Evolutionary conservation across 1,284 basidiomycete species (phyloP), one percentile per base, ranked within the genome.

Genomic region (Fistulinella staudtii): DNA sequence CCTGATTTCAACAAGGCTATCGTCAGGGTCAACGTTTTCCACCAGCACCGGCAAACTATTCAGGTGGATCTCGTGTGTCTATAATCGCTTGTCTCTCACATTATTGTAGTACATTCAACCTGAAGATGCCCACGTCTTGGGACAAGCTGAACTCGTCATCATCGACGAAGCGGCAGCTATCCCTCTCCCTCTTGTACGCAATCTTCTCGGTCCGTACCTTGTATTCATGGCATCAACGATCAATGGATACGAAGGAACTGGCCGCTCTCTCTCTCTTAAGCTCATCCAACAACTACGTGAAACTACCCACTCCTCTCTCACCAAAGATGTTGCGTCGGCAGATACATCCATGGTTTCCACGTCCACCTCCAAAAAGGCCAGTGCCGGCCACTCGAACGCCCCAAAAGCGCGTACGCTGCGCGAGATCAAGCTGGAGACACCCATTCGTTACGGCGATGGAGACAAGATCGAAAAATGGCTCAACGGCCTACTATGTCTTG

Each of bases 91-190:
- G 20, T 1, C 8, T 21, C 31, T 41, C 31, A 41, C 14, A 8
- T 38, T 24, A 17, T 24, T 15, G 8, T 25, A 94, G 88, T 99
- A 98, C 66, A 98, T 99, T 42, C 89, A 95, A 75, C 96, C 96
- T 1, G 85, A 96, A 74, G 96, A 99, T 61, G 86, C 92, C 0
- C 94, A 98, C 63, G 94, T 98, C 11, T 80, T 99, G 9, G 93
- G 95, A 8, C 96, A 99, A 64, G 96, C 96, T 1, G 96, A 99
- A 63, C 80, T 99, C 3, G 86, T 99, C 51, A 89, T 99, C 54
- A 96, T 99, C 49, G 96, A 99, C 56, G 96, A 99, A 69, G 96
- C 95, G 4, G 96, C 96, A 6, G 96, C 96, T 14, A 98, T 99
- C 47, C 96, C 96, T 0, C 80, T 99, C 11, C 92, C 94, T 4